These are phyloP conservation scores for Fusarium oligoseptatum DNA, from an alignment of 2,329 filamentous ascomycete species.

Conservation along the genomic window DNA sequence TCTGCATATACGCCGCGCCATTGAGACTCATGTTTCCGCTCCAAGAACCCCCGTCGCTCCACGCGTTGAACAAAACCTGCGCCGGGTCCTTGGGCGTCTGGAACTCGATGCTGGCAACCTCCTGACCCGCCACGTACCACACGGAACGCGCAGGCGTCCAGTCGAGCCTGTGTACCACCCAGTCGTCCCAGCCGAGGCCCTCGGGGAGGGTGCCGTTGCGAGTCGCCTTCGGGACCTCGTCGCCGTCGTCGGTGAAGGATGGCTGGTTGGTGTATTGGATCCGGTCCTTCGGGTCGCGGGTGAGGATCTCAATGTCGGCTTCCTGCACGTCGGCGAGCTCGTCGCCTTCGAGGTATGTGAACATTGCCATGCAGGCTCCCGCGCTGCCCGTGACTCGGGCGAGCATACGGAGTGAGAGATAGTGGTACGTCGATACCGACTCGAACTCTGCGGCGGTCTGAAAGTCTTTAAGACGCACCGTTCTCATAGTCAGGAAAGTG, in stretches of 20 bases:
- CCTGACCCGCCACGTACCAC: constrained; percentile 68
- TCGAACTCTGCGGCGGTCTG: constrained; percentile 65
- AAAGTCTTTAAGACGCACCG: constrained; percentile 57
- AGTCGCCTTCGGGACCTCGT: constrained; percentile 61
- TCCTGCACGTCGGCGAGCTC: constrained; percentile 60
- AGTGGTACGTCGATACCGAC: constrained; percentile 49
- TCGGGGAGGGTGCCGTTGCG: constrained; percentile 61
- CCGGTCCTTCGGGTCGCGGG: constrained; percentile 57
- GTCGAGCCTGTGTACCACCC: constrained; percentile 71
- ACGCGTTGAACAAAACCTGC: constrained; percentile 69
- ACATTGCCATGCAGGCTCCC: constrained; percentile 66
- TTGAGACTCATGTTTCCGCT: constrained; percentile 68
- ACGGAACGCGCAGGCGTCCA: constrained; percentile 67
- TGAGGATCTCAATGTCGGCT: constrained; percentile 67
- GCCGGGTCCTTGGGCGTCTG: constrained; percentile 67
- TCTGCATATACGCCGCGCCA: constrained; percentile 66
- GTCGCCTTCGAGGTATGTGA: constrained; percentile 61
- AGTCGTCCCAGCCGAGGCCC: constrained; percentile 63
- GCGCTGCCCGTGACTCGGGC: constrained; percentile 62
- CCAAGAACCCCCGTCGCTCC: constrained; percentile 72
- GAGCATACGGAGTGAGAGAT: constrained; percentile 61
- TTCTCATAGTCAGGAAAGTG: constrained; percentile 64
- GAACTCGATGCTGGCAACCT: constrained; percentile 66
- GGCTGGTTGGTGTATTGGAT: constrained; percentile 74
- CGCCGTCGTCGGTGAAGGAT: constrained; percentile 59